Conservation (phyloP, 2,329 filamentous ascomycete species). For the Sporothrix inflata region DNA sequence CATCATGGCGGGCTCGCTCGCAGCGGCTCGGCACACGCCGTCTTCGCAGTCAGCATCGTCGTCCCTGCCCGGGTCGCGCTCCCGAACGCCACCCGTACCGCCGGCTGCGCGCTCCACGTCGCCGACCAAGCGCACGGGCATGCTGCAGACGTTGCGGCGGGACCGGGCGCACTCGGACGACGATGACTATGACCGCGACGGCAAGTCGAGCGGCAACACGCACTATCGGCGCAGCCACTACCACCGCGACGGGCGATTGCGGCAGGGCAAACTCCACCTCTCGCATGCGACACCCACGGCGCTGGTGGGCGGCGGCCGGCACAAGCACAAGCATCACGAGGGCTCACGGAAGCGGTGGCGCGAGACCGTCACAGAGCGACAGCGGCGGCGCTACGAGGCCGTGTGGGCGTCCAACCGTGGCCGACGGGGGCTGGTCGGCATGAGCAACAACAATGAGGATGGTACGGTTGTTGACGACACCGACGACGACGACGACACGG, state of each 20-base stretch:
- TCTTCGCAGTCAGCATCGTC: slow-evolving; percentile 38
- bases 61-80: slow-evolving; percentile 39
- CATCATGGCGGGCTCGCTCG: slow-evolving; percentile 74
- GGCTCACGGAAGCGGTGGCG: slow-evolving; percentile 76
- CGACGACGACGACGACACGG: slow-evolving; percentile 50
- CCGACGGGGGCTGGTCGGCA: slow-evolving; percentile 38
- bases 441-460: background rate
- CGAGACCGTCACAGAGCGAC: slow-evolving; percentile 70
- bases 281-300: slow-evolving; percentile 35
- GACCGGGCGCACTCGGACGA: slow-evolving; percentile 55
- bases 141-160: slow-evolving; percentile 70
- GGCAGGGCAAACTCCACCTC: slow-evolving; percentile 37
- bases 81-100: slow-evolving; percentile 35
- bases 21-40: slow-evolving; percentile 60
- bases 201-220: slow-evolving; percentile 13
- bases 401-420: slow-evolving; percentile 84
- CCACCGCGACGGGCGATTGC: slow-evolving; percentile 47
- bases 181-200: slow-evolving; percentile 42
- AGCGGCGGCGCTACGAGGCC: slow-evolving; percentile 80
- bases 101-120: slow-evolving; percentile 21
- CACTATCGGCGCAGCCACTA: slow-evolving; percentile 32
- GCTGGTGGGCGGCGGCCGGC: slow-evolving; percentile 45
- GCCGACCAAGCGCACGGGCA: slow-evolving; percentile 39
- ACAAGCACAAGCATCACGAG: slow-evolving; percentile 75
- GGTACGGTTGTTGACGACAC: background rate